Conservation (phyloP, 306 rosid genomes). For the Argentina anserina region DNA sequence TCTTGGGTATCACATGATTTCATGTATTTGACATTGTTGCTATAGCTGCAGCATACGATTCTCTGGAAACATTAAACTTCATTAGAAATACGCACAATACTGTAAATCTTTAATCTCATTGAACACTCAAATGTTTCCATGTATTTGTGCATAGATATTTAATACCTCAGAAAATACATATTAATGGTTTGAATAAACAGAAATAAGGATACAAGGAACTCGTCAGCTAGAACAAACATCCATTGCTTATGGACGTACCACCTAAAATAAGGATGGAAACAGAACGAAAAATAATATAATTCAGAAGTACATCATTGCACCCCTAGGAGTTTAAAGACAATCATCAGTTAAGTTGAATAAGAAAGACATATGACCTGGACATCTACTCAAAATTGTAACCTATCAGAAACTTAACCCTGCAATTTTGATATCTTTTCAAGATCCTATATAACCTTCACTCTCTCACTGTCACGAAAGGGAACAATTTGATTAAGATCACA, state of each 20-base stretch:
- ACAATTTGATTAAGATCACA: constrained; percentile 13
- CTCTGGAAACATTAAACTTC: constrained; percentile 35
- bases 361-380: constrained; percentile 57
- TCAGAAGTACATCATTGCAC: constrained; percentile 18
- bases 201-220: constrained; percentile 11
- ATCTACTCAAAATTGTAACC: constrained; percentile 66
- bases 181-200: background rate
- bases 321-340: constrained; percentile 4
- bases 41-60: constrained; percentile 39
- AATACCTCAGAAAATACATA: background rate
- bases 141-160: background rate
- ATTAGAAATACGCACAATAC: background rate
- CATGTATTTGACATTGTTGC: constrained; percentile 38
- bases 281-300: constrained; percentile 15
- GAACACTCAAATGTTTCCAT: background rate
- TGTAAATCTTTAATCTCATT: background rate
- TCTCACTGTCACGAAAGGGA: constrained; percentile 59
- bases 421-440: constrained; percentile 84
- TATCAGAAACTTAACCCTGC: constrained; percentile 86
- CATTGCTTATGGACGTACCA: constrained; percentile 56
- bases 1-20: constrained; percentile 40
- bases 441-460: constrained; percentile 71
- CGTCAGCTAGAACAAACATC: constrained; percentile 39
- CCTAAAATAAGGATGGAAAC: constrained; percentile 48
- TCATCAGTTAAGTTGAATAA: constrained; percentile 14